Evolutionary conservation across 2,329 filamentous ascomycete species (phyloP).

Genomic region (Aureobasidium sp.): DNA sequence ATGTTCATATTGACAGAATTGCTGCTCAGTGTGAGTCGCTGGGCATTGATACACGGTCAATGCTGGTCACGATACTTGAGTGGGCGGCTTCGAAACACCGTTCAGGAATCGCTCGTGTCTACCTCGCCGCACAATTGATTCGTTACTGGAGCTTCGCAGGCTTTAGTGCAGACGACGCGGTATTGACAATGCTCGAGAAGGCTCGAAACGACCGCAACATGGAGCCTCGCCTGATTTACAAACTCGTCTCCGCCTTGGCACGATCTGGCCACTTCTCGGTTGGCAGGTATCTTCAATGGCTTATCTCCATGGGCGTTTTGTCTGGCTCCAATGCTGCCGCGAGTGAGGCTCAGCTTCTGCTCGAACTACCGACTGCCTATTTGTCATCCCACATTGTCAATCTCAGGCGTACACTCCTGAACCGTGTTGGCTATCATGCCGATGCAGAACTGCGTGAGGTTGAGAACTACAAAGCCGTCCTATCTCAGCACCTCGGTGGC

Average conservation of each 20-base stretch:
- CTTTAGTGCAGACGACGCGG: slow-evolving; percentile 56
- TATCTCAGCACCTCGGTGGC: slow-evolving; percentile 1
- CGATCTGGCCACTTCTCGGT: slow-evolving; percentile 69
- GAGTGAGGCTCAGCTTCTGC: slow-evolving; percentile 57
- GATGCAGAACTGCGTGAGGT: slow-evolving; percentile 28
- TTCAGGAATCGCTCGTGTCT: slow-evolving; percentile 63
- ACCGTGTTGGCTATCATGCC: slow-evolving; percentile 51
- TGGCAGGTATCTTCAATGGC: slow-evolving; percentile 76
- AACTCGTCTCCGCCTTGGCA: slow-evolving; percentile 71
- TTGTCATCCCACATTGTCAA: slow-evolving; percentile 48
- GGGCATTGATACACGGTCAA: slow-evolving; percentile 49
- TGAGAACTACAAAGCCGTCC: neutral
- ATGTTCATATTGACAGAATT: slow-evolving; percentile 48
- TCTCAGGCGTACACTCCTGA: slow-evolving; percentile 58
- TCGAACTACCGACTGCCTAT: slow-evolving; percentile 57
- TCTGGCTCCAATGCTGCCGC: slow-evolving; percentile 30
- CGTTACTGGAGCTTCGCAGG: slow-evolving; percentile 57
- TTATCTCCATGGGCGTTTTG: slow-evolving; percentile 67
- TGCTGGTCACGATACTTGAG: slow-evolving; percentile 61
- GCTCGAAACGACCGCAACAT: slow-evolving; percentile 30
- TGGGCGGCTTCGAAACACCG: slow-evolving; percentile 81
- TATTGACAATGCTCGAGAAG: slow-evolving; percentile 39
- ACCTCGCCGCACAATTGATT: slow-evolving; percentile 63
- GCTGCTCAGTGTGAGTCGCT: slow-evolving; percentile 53
- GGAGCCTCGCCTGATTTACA: slow-evolving; percentile 47